These are phyloP conservation scores for Talinum fruticosum DNA, from an alignment of 148 eudicot species.

Conservation along the genomic window DNA sequence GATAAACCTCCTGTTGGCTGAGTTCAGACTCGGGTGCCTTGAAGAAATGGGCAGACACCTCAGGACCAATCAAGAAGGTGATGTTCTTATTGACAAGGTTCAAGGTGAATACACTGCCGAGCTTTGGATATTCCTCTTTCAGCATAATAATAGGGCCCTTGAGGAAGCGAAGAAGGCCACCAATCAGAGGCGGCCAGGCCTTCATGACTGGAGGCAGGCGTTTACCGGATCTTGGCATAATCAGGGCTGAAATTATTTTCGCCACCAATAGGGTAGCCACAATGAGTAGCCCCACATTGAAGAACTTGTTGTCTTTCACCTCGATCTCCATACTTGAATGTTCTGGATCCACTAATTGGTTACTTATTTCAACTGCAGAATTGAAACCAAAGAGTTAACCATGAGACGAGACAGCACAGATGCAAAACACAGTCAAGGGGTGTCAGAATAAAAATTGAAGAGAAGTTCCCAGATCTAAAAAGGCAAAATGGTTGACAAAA, in stretches of 20 bases:
- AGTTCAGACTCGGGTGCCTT: slow-evolving; percentile 92
- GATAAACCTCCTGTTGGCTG: slow-evolving; percentile 95
- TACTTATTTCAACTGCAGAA: slow-evolving; percentile 6
- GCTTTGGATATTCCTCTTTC: slow-evolving; percentile 77
- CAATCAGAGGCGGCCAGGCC: slow-evolving; percentile 59
- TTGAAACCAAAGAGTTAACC: not conserved
- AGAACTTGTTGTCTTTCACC: slow-evolving; percentile 31
- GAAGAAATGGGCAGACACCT: slow-evolving; percentile 94
- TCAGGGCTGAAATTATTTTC: slow-evolving; percentile 53
- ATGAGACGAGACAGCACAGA: not conserved
- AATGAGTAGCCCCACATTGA: slow-evolving; percentile 59
- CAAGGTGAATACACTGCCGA: slow-evolving; percentile 85
- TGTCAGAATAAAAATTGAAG: too few relatives aligned
- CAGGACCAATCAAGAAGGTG: slow-evolving; percentile 91
- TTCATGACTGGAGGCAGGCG: slow-evolving; percentile 75
- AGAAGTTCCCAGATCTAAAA: not conserved
- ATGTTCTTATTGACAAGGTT: slow-evolving; percentile 69
- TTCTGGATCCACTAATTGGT: slow-evolving; percentile 1
- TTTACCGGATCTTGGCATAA: slow-evolving; percentile 56
- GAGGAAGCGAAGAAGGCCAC: slow-evolving; percentile 71
- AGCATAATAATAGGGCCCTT: slow-evolving; percentile 90
- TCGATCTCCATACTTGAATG: slow-evolving; percentile 24
- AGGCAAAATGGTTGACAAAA: not conserved
- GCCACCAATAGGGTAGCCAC: slow-evolving; percentile 65
- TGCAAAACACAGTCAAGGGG: not conserved